These are phyloP conservation scores for Ogataea pilisensis DNA, from an alignment of 805 yeast species.

Conservation along the genomic window DNA sequence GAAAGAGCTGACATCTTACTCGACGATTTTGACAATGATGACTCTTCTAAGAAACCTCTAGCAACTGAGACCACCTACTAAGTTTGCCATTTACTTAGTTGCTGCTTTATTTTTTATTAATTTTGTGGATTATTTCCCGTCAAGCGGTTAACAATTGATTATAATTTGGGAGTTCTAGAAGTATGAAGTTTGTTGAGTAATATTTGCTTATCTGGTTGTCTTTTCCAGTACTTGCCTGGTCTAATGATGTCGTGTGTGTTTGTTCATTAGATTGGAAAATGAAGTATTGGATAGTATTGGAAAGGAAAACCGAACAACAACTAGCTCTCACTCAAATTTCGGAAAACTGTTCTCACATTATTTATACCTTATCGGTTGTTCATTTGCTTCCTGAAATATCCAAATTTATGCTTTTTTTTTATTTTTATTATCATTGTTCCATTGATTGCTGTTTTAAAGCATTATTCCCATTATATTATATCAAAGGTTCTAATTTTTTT, in stretches of 20 bases:
- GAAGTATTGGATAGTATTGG: background rate
- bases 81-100: background rate
- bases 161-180: too few species aligned
- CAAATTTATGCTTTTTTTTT: slow-evolving; percentile 1
- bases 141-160: too few species aligned
- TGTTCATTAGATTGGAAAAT: slow-evolving; percentile 1
- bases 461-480: background rate
- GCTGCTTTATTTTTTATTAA: background rate
- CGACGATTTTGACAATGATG: slow-evolving; percentile 26
- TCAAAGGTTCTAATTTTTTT: background rate
- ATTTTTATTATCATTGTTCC: background rate
- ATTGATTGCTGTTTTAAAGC: background rate
- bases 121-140: background rate
- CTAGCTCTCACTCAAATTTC: too few species aligned
- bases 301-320: too few species aligned
- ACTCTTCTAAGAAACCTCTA: slow-evolving; percentile 3
- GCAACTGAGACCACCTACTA: too few species aligned
- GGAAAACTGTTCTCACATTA: too few species aligned
- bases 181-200: too few species aligned
- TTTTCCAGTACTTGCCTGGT: background rate
- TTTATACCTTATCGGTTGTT: too few species aligned
- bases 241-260: slow-evolving; percentile 3
- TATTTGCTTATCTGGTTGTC: background rate
- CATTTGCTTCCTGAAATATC: too few species aligned
- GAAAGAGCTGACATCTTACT: slow-evolving; percentile 34